Conservation (phyloP, 768 basidiomycete genomes). For the Leccinum uliginosum region DNA sequence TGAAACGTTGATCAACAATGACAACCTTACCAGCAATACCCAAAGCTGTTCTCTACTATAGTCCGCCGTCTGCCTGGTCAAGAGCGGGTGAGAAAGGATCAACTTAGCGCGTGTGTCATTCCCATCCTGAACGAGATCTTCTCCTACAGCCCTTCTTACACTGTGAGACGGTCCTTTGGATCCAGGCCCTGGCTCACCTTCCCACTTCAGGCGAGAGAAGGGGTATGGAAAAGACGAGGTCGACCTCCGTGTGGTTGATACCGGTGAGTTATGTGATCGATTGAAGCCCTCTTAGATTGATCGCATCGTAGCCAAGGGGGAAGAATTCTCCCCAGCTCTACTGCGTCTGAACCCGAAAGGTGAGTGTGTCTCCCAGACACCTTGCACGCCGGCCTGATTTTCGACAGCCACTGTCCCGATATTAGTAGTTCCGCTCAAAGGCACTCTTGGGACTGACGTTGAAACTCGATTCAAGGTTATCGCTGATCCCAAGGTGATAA, state of each 20-base stretch:
- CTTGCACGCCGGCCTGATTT: constrained; percentile 9
- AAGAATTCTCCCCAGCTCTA: constrained; percentile 73
- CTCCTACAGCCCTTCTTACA: constrained; percentile 44
- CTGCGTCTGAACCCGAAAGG: constrained; percentile 77
- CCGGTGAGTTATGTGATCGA: constrained; percentile 36
- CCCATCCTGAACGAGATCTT: background rate
- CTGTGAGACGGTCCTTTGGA: constrained; percentile 38
- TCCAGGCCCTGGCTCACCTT: background rate
- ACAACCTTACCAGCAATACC: constrained; percentile 33
- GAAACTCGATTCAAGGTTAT: constrained; percentile 81
- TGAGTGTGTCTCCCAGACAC: constrained; percentile 16
- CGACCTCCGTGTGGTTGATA: constrained; percentile 63
- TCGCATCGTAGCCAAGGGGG: constrained; percentile 62
- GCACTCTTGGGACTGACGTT: constrained; percentile 62
- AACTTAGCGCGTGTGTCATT: background rate
- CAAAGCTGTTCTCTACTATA: constrained; percentile 82
- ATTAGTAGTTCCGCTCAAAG: constrained; percentile 76
- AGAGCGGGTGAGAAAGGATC: constrained; percentile 46
- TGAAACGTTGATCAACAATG: background rate
- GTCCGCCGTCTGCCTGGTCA: constrained; percentile 57
- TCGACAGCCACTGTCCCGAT: constrained; percentile 73
- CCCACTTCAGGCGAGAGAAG: constrained; percentile 57
- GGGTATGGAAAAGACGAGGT: constrained; percentile 80
- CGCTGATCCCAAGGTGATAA: constrained; percentile 58
- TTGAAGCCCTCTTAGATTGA: background rate